These are phyloP conservation scores for Daldinia concentrica DNA, from an alignment of 495 filamentous ascomycete species.

Conservation along the genomic window DNA sequence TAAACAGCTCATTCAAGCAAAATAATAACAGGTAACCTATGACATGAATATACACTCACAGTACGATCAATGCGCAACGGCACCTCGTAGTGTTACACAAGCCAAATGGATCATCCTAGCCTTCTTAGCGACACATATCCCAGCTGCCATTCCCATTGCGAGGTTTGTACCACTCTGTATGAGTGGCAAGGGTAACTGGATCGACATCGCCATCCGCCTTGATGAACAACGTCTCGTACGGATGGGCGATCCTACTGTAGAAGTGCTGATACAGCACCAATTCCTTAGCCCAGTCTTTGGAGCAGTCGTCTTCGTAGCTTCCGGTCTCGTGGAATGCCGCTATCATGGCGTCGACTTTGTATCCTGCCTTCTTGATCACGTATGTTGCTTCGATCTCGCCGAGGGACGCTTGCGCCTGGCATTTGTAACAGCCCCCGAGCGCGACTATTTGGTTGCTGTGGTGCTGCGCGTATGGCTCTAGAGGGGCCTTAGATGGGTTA, in stretches of 20 bases:
- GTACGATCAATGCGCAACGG: not conserved
- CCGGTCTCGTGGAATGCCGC: slow-evolving; percentile 31
- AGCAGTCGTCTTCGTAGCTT: slow-evolving; percentile 20
- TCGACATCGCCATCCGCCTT: slow-evolving; percentile 44
- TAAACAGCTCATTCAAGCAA: not conserved
- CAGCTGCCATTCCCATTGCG: slow-evolving; percentile 33
- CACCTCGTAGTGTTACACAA: not conserved
- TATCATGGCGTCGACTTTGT: slow-evolving; percentile 49
- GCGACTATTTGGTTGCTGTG: slow-evolving; percentile 2
- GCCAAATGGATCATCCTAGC: not conserved
- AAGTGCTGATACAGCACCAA: slow-evolving; percentile 28
- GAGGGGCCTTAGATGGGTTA: slow-evolving; percentile 13
- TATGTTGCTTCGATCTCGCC: slow-evolving; percentile 43
- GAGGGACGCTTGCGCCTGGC: slow-evolving; percentile 30
- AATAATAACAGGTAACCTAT: not conserved
- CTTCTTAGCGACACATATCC: slow-evolving; percentile 28
- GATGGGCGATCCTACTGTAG: slow-evolving; percentile 40
- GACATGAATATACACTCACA: not conserved
- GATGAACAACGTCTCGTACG: slow-evolving; percentile 51
- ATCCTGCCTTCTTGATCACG: slow-evolving; percentile 43
- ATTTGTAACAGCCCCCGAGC: slow-evolving; percentile 35
- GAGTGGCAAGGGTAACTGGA: slow-evolving; percentile 22
- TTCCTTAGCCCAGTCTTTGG: slow-evolving; percentile 5
- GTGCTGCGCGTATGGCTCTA: slow-evolving; percentile 1
- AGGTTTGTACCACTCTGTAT: slow-evolving; percentile 39